A percentile compares a stretch with the other conserved stretches of the same genome.
These are phyloP conservation scores for Acmispon strigosus DNA, from an alignment of 306 rosid species.

Conservation along the genomic window DNA sequence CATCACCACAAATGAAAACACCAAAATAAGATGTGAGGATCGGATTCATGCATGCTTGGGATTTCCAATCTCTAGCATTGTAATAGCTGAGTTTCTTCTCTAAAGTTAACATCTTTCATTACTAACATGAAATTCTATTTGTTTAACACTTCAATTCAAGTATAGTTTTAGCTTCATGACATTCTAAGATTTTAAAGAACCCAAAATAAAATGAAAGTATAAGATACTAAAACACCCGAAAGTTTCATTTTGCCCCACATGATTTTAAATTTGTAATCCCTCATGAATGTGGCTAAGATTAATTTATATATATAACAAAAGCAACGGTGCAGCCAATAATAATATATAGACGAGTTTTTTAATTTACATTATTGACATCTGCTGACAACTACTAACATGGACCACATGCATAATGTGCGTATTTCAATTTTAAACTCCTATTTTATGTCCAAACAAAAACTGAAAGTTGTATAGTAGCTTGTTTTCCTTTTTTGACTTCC, in stretches of 20 bases:
- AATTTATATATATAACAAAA: background rate
- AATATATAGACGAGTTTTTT: background rate
- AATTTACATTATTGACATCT: background rate
- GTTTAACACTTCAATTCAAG: no score
- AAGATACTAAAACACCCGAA: background rate
- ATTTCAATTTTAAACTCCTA: background rate
- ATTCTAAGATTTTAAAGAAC: no score
- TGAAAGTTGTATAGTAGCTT: background rate
- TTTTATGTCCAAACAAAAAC: background rate
- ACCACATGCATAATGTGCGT: background rate
- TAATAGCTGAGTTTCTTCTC: no score
- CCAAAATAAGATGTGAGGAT: no score
- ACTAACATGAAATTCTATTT: no score
- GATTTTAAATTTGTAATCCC: background rate
- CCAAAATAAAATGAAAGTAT: background rate
- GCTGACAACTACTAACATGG: background rate
- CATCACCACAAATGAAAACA: no score
- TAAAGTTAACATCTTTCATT: no score
- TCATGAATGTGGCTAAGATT: background rate
- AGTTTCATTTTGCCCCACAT: background rate
- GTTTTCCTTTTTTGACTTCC: background rate
- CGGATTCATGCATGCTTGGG: no score
- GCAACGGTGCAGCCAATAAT: background rate
- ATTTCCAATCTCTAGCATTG: no score
- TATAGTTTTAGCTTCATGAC: no score